Evolutionary conservation across 2,329 filamentous ascomycete species (phyloP).

Genomic region (Colletotrichum tropicale): DNA sequence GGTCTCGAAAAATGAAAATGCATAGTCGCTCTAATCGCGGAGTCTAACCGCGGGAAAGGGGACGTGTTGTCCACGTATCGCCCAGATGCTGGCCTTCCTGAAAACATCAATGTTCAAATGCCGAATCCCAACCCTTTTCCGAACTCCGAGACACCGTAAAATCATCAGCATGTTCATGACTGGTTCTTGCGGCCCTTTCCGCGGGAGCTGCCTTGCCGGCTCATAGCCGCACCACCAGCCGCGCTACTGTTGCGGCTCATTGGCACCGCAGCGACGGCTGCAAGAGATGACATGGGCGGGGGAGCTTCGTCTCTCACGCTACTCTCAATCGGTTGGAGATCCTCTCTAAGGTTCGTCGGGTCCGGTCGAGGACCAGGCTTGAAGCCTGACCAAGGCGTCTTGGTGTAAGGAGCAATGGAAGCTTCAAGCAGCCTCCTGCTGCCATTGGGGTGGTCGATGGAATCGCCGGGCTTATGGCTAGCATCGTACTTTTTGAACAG

Average conservation of each 20-base stretch:
- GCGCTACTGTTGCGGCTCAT: constrained; percentile 62
- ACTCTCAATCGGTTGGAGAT: constrained; percentile 52
- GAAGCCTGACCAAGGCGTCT: constrained; percentile 54
- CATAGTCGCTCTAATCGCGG: neutral
- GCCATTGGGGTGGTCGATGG: constrained; percentile 58
- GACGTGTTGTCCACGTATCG: neutral
- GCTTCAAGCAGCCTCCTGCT: constrained; percentile 61
- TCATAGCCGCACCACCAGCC: constrained; percentile 61
- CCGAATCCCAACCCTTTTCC: neutral
- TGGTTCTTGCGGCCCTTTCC: constrained; percentile 47
- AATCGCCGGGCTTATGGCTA: constrained; percentile 57
- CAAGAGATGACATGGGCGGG: constrained; percentile 21
- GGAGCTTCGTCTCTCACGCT: constrained; percentile 45
- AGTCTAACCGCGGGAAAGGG: neutral
- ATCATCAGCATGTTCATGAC: constrained; percentile 6
- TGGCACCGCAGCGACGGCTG: constrained; percentile 41
- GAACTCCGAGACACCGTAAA: constrained; percentile 11
- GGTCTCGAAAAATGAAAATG: neutral
- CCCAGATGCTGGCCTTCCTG: neutral
- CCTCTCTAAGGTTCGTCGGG: constrained; percentile 53
- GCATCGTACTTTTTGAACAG: constrained; percentile 62
- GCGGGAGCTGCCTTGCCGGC: constrained; percentile 57
- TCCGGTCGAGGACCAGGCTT: constrained; percentile 50
- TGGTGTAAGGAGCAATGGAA: constrained; percentile 52
- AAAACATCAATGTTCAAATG: neutral